Evolutionary conservation across 202 grass and related monocot genomes (phyloP).

Genomic region (Tripidium arundinaceum): DNA sequence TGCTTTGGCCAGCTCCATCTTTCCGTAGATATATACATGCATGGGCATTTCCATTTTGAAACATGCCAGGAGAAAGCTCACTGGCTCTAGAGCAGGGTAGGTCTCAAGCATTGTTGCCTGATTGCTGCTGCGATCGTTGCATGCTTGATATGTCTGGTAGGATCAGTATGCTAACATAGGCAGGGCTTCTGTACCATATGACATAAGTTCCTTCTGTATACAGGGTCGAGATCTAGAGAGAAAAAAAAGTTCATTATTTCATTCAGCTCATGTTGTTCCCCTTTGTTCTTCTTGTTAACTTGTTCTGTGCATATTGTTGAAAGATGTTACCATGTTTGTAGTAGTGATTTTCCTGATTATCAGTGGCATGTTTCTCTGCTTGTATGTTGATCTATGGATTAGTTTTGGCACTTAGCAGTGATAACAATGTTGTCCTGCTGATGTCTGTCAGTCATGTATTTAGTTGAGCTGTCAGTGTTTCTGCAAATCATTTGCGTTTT

Average conservation of each 20-base stretch:
- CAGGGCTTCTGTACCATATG: conserved; percentile 57
- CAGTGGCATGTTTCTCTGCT: not conserved
- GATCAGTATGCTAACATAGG: conserved; percentile 55
- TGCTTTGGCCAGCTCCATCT: conserved; percentile 24
- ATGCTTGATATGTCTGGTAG: conserved; percentile 55
- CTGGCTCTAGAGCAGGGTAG: conserved; percentile 57
- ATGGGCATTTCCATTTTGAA: conserved; percentile 45
- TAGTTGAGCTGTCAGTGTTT: too few relatives aligned
- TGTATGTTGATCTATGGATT: not conserved
- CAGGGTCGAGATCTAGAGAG: conserved; percentile 46
- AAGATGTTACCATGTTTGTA: not conserved
- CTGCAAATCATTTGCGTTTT: too few relatives aligned
- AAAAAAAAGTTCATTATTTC: conserved; percentile 49
- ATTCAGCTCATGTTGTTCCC: conserved; percentile 35
- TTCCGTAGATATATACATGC: conserved; percentile 36
- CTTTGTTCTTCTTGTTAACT: not conserved
- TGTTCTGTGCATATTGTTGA: not conserved
- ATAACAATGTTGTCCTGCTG: not conserved
- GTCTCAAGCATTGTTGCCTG: conserved; percentile 37
- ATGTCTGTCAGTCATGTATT: not conserved
- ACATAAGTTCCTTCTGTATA: conserved; percentile 51
- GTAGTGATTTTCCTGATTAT: not conserved
- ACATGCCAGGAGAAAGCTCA: conserved; percentile 40
- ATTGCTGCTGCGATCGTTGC: conserved; percentile 42
- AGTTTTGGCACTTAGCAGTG: not conserved